Percentiles rank a stretch among this genome's conserved stretches.
Evolutionary conservation across 2,329 filamentous ascomycete species (phyloP).

Genomic region (Beauveria rudraprayagi): DNA sequence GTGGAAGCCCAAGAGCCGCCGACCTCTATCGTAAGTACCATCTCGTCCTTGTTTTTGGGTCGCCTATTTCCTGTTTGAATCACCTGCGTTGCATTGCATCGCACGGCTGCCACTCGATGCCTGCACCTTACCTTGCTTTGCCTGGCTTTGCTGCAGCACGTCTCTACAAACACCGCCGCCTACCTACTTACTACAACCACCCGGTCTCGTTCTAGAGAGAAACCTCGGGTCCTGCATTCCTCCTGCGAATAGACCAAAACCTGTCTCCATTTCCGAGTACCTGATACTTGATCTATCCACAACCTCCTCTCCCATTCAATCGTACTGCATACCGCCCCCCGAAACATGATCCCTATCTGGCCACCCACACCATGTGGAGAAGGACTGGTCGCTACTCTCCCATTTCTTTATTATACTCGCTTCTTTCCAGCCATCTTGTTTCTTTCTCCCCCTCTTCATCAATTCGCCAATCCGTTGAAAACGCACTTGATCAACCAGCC

Average conservation of each 20-base stretch:
- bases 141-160: not conserved
- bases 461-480: not conserved
- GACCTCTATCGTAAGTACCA: conserved; percentile 72
- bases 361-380: conserved; percentile 10
- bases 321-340: not conserved
- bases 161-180: not conserved
- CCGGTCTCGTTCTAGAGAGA: not conserved
- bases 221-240: not conserved
- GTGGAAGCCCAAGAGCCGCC: conserved; percentile 70
- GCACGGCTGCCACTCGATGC: not conserved
- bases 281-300: not conserved
- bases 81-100: not conserved
- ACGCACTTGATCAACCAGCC: not conserved
- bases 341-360: conserved; percentile 9
- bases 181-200: conserved; percentile 3
- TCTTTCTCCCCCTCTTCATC: not conserved
- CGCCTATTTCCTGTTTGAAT: not conserved
- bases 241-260: not conserved
- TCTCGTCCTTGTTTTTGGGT: conserved; percentile 11
- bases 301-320: not conserved
- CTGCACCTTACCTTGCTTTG: not conserved
- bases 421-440: not conserved
- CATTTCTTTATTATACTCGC: conserved; percentile 8
- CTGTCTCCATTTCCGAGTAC: not conserved
- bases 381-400: conserved; percentile 5